Evolutionary conservation across 2,329 filamentous ascomycete species (phyloP).

Genomic region (Talaromyces sp.): DNA sequence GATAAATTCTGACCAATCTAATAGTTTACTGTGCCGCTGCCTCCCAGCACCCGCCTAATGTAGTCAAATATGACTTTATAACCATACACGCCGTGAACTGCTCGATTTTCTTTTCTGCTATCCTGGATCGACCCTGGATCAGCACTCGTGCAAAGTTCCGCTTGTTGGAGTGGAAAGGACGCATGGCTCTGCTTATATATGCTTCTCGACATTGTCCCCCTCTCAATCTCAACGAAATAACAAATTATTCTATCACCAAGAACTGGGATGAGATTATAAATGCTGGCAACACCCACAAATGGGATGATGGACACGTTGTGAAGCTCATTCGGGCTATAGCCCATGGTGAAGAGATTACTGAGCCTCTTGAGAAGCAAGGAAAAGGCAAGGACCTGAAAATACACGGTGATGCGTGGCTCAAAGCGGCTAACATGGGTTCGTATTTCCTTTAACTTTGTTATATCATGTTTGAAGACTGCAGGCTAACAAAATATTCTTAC

Average conservation of each 20-base stretch:
- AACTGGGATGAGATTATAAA: constrained; percentile 47
- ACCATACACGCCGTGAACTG: constrained; percentile 8
- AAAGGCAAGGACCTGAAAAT: constrained; percentile 33
- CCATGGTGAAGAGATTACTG: constrained; percentile 56
- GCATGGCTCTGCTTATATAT: constrained; percentile 71
- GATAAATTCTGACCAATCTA: background rate
- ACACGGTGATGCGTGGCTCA: constrained; percentile 44
- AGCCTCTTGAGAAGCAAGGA: constrained; percentile 30
- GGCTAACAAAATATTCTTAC: background rate
- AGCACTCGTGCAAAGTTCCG: constrained; percentile 60
- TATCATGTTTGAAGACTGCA: background rate
- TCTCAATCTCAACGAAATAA: constrained; percentile 59
- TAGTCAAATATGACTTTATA: constrained; percentile 21
- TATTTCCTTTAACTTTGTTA: background rate
- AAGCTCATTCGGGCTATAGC: constrained; percentile 71
- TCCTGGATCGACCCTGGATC: constrained; percentile 63
- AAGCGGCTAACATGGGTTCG: constrained; percentile 45
- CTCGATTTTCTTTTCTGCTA: constrained; percentile 32
- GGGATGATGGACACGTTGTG: constrained; percentile 76
- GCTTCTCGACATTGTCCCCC: constrained; percentile 63
- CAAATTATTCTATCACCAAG: constrained; percentile 55
- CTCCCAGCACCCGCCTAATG: background rate
- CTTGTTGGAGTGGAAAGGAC: constrained; percentile 77
- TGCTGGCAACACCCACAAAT: constrained; percentile 44
- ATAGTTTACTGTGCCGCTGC: constrained; percentile 52